Conservation (phyloP, 2,329 filamentous ascomycete genomes). For the Hysterium pulicare region DNA sequence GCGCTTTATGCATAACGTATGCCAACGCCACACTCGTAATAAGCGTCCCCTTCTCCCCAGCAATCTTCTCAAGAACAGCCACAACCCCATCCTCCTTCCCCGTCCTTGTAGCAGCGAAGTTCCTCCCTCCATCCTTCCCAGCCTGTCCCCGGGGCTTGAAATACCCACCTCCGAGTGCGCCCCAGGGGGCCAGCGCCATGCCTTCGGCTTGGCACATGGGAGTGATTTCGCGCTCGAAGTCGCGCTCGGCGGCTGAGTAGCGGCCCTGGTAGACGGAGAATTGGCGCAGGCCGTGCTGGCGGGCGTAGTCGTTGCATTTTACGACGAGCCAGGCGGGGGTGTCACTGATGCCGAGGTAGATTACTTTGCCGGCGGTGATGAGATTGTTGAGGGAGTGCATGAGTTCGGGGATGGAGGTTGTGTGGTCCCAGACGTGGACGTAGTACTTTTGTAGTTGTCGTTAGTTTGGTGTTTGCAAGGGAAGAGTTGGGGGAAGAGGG, state of each 20-base stretch:
- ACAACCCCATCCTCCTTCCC: slow-evolving; percentile 53
- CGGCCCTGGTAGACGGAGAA: slow-evolving; percentile 42
- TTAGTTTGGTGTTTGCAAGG: slow-evolving; percentile 29
- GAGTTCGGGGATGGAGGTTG: slow-evolving; percentile 42
- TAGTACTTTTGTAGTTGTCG: slow-evolving; percentile 20
- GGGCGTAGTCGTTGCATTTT: slow-evolving; percentile 34
- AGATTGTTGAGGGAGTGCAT: slow-evolving; percentile 44
- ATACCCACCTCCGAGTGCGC: slow-evolving; percentile 41
- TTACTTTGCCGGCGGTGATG: slow-evolving; percentile 39
- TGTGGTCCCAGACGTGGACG: slow-evolving; percentile 43
- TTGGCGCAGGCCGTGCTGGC: slow-evolving; percentile 37
- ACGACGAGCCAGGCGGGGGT: slow-evolving; percentile 41
- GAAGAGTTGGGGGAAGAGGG: slow-evolving; percentile 30
- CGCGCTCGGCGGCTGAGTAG: slow-evolving; percentile 42
- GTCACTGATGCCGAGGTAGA: slow-evolving; percentile 45
- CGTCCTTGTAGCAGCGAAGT: slow-evolving; percentile 31
- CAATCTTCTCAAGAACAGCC: slow-evolving; percentile 59
- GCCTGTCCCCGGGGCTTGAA: slow-evolving; percentile 44
- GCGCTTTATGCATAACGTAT: slow-evolving; percentile 69
- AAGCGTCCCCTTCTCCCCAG: slow-evolving; percentile 52
- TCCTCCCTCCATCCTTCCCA: slow-evolving; percentile 44
- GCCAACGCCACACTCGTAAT: slow-evolving; percentile 64
- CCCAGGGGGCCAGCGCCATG: slow-evolving; percentile 54
- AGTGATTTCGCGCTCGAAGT: slow-evolving; percentile 46
- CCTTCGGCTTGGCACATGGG: slow-evolving; percentile 44